Conservation (phyloP, 148 eudicot genomes). For the Rhododendron ovatum region DNA sequence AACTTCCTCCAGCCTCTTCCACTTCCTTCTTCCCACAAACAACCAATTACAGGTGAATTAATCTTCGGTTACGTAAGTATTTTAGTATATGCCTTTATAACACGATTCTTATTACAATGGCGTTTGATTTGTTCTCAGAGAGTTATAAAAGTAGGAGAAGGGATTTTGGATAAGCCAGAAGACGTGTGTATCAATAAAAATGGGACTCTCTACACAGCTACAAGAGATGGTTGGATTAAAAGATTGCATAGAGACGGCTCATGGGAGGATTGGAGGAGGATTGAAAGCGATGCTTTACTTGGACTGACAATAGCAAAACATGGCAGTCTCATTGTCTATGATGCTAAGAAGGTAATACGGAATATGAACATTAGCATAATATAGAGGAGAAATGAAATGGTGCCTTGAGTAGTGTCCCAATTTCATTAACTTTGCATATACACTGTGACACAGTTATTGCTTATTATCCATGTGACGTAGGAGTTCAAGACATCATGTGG, state of each 20-base stretch:
- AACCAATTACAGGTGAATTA: constrained; percentile 42
- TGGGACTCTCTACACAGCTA: constrained; percentile 69
- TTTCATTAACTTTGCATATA: background rate
- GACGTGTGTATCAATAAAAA: constrained; percentile 56
- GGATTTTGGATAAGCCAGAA: constrained; percentile 53
- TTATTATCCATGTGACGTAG: background rate
- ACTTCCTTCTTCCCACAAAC: constrained; percentile 33
- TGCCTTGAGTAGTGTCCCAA: background rate
- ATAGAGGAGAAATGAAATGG: background rate
- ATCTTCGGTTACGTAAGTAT: background rate
- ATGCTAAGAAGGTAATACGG: constrained; percentile 37
- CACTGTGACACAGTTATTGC: background rate
- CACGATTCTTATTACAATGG: background rate
- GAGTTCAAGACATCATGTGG: background rate
- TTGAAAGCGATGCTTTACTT: constrained; percentile 42
- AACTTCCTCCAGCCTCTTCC: constrained; percentile 34
- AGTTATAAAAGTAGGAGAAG: constrained; percentile 74
- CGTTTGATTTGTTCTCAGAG: constrained; percentile 18
- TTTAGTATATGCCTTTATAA: background rate
- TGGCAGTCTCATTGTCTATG: constrained; percentile 58
- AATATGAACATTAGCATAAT: background rate
- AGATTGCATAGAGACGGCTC: constrained; percentile 60
- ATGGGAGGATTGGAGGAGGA: constrained; percentile 56
- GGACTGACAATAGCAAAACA: constrained; percentile 41
- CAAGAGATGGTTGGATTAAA: constrained; percentile 85